Conservation (phyloP, 2,329 filamentous ascomycete species). For the Pseudogymnoascus sp. region DNA sequence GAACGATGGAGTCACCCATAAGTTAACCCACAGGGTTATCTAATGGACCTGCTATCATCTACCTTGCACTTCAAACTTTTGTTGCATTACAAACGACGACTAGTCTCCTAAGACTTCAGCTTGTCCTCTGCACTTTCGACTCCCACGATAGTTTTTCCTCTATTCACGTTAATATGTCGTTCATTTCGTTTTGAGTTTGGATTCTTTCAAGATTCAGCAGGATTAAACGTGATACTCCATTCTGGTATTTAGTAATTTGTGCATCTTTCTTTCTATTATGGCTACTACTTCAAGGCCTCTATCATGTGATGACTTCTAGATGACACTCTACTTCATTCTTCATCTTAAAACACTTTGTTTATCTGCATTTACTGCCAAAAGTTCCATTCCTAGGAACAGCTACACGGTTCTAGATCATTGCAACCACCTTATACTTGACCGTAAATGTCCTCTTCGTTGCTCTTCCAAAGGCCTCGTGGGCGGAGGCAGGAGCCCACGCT, state of each 20-base stretch:
- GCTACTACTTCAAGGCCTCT: constrained; percentile 10
- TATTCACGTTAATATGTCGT: constrained; percentile 6
- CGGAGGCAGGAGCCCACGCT: constrained; percentile 10
- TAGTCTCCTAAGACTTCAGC: neutral
- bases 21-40: neutral
- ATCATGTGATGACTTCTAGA: constrained; percentile 8
- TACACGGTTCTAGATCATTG: constrained; percentile 9
- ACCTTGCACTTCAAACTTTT: neutral
- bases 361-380: constrained; percentile 11
- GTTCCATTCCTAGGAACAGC: constrained; percentile 13
- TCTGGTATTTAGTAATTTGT: constrained; percentile 12
- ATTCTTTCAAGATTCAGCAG: constrained; percentile 8
- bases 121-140: neutral
- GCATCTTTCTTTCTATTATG: constrained; percentile 12
- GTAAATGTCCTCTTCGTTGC: constrained; percentile 9
- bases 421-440: constrained; percentile 3
- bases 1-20: neutral
- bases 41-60: neutral
- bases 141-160: neutral
- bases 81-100: neutral
- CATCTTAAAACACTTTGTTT: constrained; percentile 12
- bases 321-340: constrained; percentile 9
- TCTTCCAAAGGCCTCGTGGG: constrained; percentile 2
- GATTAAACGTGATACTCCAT: constrained; percentile 8
- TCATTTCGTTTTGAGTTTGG: constrained; percentile 8